Evolutionary conservation across 2,329 filamentous ascomycete genomes (phyloP).

Genomic region (Chaetomium olivaceum): DNA sequence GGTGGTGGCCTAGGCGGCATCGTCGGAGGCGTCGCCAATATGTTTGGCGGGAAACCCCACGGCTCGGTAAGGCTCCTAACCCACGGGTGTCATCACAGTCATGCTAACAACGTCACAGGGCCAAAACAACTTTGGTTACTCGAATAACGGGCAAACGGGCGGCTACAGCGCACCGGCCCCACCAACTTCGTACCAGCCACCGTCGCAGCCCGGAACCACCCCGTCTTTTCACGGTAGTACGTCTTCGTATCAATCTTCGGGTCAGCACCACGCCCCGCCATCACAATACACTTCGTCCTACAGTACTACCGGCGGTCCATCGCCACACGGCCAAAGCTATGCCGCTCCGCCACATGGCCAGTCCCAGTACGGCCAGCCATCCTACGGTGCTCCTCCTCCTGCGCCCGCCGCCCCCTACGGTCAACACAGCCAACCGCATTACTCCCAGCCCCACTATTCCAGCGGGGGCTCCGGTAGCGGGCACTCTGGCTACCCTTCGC

Average conservation of each 20-base stretch:
- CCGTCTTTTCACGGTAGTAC: slow-evolving; percentile 37
- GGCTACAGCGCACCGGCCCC: slow-evolving; percentile 63
- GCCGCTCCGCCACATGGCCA: slow-evolving; percentile 11
- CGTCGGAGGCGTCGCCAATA: slow-evolving; percentile 55
- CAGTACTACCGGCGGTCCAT: slow-evolving; percentile 22
- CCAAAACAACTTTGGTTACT: slow-evolving; percentile 65
- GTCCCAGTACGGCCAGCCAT: slow-evolving; percentile 19
- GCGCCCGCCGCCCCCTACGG: slow-evolving; percentile 4
- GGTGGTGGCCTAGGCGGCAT: slow-evolving; percentile 55
- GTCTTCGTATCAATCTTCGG: slow-evolving; percentile 30
- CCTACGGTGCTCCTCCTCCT: slow-evolving; percentile 14
- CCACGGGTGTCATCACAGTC: neutral
- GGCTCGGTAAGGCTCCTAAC: slow-evolving; percentile 41
- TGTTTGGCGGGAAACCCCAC: slow-evolving; percentile 52
- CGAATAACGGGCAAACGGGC: slow-evolving; percentile 54
- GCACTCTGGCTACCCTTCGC: slow-evolving; percentile 23
- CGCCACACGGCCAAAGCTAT: slow-evolving; percentile 11
- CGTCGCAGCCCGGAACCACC: slow-evolving; percentile 34
- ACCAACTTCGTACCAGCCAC: slow-evolving; percentile 58
- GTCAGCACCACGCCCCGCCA: slow-evolving; percentile 28
- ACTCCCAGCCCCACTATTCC: slow-evolving; percentile 29
- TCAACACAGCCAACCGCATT: slow-evolving; percentile 18
- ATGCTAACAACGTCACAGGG: slow-evolving; percentile 38
- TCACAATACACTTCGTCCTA: slow-evolving; percentile 30
- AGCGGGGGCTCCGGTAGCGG: slow-evolving; percentile 12